Percentiles rank a stretch among this genome's conserved stretches.
Conservation (phyloP, 345 rosid species). For the Sisymbrium irio region DNA sequence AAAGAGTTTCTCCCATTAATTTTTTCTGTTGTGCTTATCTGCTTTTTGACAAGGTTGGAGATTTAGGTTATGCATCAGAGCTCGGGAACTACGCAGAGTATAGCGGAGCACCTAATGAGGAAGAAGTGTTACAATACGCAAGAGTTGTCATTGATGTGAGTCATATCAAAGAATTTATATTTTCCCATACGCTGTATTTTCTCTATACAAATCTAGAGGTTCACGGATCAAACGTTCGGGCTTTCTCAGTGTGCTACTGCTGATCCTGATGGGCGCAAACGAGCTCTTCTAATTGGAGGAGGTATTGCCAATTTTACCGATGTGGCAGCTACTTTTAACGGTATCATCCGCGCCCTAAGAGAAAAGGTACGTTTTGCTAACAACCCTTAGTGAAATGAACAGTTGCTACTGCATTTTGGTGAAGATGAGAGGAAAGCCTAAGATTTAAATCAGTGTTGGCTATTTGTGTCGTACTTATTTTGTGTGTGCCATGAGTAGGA, state of each 20-base stretch:
- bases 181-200: neutral
- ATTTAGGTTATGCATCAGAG: conserved; percentile 95
- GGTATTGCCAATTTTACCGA: conserved; percentile 98
- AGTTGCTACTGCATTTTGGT: neutral
- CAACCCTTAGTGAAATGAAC: neutral
- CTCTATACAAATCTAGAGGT: neutral
- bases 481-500: conserved; percentile 44
- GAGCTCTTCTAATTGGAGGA: conserved; percentile 95
- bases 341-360: conserved; percentile 82
- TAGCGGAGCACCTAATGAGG: conserved; percentile 98
- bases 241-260: conserved; percentile 80
- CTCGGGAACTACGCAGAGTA: conserved; percentile 97
- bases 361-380: conserved; percentile 60
- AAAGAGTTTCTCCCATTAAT: neutral
- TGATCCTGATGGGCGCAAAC: conserved; percentile 85
- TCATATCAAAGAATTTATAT: conserved; percentile 4
- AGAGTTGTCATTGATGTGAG: conserved; percentile 96
- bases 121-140: conserved; percentile 95
- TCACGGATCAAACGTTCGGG: neutral
- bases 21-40: neutral
- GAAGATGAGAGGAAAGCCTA: conserved; percentile 2
- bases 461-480: neutral
- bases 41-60: conserved; percentile 76
- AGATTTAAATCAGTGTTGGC: neutral
- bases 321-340: conserved; percentile 93